Percentiles rank a stretch among this genome's conserved stretches.
phyloP scores from a whole-genome alignment of 345 rosid genomes.

The Lepidium didymum region DNA sequence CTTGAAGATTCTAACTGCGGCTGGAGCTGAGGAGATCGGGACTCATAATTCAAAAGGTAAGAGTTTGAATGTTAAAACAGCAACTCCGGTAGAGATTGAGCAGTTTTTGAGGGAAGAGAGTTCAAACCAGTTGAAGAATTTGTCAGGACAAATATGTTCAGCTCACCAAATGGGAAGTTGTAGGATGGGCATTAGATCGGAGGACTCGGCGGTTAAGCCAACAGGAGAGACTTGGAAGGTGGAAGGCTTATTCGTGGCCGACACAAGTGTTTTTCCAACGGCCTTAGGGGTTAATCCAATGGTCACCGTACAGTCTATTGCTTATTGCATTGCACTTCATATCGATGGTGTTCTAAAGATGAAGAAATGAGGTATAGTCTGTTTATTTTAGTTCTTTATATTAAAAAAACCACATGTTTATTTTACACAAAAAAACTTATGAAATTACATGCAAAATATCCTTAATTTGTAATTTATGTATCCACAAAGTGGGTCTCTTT shows the following conservation, averaged over 20 bases:
- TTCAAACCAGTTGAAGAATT: conserved; percentile 34
- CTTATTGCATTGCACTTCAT: conserved; percentile 67
- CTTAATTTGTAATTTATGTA: no score
- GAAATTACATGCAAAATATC: no score
- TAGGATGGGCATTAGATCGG: conserved; percentile 63
- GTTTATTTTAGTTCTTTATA: background rate
- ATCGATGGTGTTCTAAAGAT: conserved; percentile 44
- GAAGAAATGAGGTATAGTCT: background rate
- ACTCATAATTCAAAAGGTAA: conserved; percentile 53
- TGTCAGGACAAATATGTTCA: conserved; percentile 48
- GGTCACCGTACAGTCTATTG: conserved; percentile 80
- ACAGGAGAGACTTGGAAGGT: conserved; percentile 85
- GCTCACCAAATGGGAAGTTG: conserved; percentile 97
- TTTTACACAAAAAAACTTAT: no score
- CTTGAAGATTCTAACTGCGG: conserved; percentile 59
- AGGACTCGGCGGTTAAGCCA: conserved; percentile 53
- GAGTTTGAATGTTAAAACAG: conserved; percentile 44
- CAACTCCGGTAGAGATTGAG: conserved; percentile 37
- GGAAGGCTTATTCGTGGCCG: conserved; percentile 66
- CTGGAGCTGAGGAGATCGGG: conserved; percentile 80
- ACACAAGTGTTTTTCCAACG: conserved; percentile 77
- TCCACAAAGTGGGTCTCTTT: no score
- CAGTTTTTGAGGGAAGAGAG: conserved; percentile 65
- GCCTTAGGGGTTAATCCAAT: conserved; percentile 85
- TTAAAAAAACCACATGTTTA: no score